Conservation (phyloP, 2,329 filamentous ascomycete species). For the Parastagonospora avenae region DNA sequence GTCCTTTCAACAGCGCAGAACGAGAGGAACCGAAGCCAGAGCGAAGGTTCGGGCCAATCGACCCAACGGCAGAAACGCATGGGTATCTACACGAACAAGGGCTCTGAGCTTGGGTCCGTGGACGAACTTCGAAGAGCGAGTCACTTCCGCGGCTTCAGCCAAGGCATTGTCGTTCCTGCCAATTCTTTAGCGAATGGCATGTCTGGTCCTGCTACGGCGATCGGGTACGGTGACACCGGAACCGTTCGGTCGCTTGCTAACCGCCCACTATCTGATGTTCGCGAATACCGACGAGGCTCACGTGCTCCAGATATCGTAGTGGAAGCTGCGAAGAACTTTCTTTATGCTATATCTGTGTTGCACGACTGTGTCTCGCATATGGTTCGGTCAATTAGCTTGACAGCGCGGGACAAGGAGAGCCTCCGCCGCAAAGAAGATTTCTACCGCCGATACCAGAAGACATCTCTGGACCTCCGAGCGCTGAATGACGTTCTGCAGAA, state of each 20-base stretch:
- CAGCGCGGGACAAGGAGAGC: conserved; percentile 52
- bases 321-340: conserved; percentile 61
- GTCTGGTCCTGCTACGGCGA: conserved; percentile 39
- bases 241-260: conserved; percentile 45
- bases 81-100: conserved; percentile 64
- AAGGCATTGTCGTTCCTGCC: conserved; percentile 55
- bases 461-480: conserved; percentile 61
- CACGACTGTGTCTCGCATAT: conserved; percentile 44
- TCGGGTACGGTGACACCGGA: conserved; percentile 41
- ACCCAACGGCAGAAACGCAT: conserved; percentile 62
- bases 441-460: conserved; percentile 62
- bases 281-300: conserved; percentile 59
- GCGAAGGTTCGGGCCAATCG: conserved; percentile 61
- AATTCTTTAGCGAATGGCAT: conserved; percentile 31
- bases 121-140: conserved; percentile 59
- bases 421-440: conserved; percentile 48
- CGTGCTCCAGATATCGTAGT: conserved; percentile 56
- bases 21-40: conserved; percentile 69
- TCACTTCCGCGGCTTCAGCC: conserved; percentile 63
- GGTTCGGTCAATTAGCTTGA: conserved; percentile 42
- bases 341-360: conserved; percentile 61
- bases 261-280: conserved; percentile 61
- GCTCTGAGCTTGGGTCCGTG: conserved; percentile 59
- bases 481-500: conserved; percentile 60
- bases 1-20: conserved; percentile 68